Percentiles rank a stretch among this genome's conserved stretches.
phyloP scores from a whole-genome alignment of 177 flowering plant species.

The Vitis hybrid region DNA sequence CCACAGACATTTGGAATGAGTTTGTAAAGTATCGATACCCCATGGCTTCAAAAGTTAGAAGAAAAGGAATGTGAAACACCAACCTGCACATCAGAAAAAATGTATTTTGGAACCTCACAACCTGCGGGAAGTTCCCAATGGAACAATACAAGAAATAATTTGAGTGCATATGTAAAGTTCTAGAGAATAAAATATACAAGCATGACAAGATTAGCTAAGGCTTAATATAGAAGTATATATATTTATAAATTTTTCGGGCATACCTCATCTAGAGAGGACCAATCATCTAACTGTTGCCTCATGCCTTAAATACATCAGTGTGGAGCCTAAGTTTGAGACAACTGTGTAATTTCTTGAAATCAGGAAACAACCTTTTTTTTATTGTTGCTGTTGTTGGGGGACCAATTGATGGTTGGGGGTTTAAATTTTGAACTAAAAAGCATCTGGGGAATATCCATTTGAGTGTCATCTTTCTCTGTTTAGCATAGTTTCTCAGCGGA shows the following conservation, averaged over 20 bases:
- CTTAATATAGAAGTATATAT: no score
- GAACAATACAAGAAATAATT: conserved; percentile 1
- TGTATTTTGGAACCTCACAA: no score
- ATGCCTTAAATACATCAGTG: neutral
- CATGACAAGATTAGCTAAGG: neutral
- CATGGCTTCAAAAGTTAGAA: conserved; percentile 11
- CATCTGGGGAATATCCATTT: no score
- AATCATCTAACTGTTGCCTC: no score
- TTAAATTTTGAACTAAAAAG: no score
- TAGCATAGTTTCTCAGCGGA: no score
- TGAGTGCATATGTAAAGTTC: neutral
- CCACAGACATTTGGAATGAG: conserved; percentile 31
- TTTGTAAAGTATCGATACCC: conserved; percentile 34
- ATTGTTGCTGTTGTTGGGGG: no score
- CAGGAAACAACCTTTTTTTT: neutral
- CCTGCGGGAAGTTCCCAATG: neutral
- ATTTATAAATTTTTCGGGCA: neutral
- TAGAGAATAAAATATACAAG: neutral
- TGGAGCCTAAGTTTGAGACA: neutral
- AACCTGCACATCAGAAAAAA: conserved; percentile 19
- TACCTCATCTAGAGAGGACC: neutral
- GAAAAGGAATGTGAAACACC: neutral
- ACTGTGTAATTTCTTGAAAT: neutral
- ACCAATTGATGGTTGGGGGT: no score
- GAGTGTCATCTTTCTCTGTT: no score